Conservation (phyloP, 1,284 basidiomycete genomes). For the Puccinia triticina region DNA sequence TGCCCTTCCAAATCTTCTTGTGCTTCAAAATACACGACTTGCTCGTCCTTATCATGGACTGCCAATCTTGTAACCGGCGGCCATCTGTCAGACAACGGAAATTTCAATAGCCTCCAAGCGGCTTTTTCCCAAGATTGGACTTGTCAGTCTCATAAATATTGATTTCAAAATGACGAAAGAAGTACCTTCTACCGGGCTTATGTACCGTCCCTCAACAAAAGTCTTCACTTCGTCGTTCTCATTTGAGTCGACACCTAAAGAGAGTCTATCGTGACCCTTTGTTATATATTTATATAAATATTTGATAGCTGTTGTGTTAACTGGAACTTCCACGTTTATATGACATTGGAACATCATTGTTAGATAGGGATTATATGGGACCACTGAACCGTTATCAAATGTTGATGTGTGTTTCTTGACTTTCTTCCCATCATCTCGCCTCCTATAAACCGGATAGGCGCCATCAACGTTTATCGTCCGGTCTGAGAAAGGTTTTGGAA, state of each 20-base stretch:
- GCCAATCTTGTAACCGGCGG: not conserved
- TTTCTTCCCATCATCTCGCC: not conserved
- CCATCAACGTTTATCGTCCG: not conserved
- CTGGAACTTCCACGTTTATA: slow-evolving; percentile 20
- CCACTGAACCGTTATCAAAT: slow-evolving; percentile 53
- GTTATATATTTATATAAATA: slow-evolving; percentile 35
- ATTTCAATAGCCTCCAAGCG: slow-evolving; percentile 61
- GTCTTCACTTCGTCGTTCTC: not conserved
- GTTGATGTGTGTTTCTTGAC: not conserved
- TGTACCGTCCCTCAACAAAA: slow-evolving; percentile 14
- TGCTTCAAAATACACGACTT: not conserved
- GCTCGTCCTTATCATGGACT: not conserved
- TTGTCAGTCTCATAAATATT: not conserved
- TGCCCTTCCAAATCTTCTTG: not conserved
- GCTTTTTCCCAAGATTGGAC: slow-evolving; percentile 55
- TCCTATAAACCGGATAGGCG: not conserved
- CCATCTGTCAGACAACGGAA: slow-evolving; percentile 57
- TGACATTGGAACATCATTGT: slow-evolving; percentile 10
- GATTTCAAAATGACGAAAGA: too few species aligned
- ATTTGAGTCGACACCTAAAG: not conserved
- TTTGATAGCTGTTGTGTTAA: slow-evolving; percentile 20
- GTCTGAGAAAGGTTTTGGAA: not conserved
- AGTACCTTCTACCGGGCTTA: slow-evolving; percentile 29
- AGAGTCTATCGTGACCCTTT: slow-evolving; percentile 17
- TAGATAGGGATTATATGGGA: slow-evolving; percentile 22